Evolutionary conservation across 2,329 filamentous ascomycete species (phyloP), one percentile per base, ranked within the genome.

Genomic region (Aspergillus thermomutatus): DNA sequence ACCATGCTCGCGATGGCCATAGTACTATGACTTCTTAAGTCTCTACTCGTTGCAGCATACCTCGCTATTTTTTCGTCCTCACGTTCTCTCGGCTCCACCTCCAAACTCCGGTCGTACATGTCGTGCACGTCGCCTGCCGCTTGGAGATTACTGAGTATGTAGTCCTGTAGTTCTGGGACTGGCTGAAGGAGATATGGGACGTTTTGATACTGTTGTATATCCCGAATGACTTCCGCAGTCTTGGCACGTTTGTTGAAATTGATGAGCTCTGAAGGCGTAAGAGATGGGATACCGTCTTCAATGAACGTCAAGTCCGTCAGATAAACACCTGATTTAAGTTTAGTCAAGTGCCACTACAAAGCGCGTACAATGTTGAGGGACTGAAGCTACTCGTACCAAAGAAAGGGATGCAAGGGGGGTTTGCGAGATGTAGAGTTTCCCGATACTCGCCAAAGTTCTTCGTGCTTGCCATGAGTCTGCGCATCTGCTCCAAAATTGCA

Each of bases 61-160:
- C 94, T 95, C 72, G 96, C 93, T 82, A 99, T 97, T 83, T 97
- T 97, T 79, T 99, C 94, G 72, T 99, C 94, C 79, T 99, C 94
- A 68, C 94, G 85, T 80, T 99, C 94, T 69, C 94, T 85, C 61
- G 94, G 94, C 75, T 99, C 94, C 59, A 99, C 87, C 69, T 88
- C 83, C 77, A 99, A 80, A 78, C 92, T 96, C 82, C 92, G 92
- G 76, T 97, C 92, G 80, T 97, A 99, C 94, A 97, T 97, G 80
- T 97, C 93, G 75, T 97, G 92, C 61, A 99, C 94, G 73, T 97
- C 93, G 52, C 92, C 90, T 3, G 94, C 93, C 28, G 88, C 89
- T 77, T 95, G 89, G 90, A 97, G 96, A 74, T 97, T 97, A 73
- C 87, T 92, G 65, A 97, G 78, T 64, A 99, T 96, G 76, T 97